Conservation (phyloP, 2,329 filamentous ascomycete species). For the Apiospora rasikravindrae region DNA sequence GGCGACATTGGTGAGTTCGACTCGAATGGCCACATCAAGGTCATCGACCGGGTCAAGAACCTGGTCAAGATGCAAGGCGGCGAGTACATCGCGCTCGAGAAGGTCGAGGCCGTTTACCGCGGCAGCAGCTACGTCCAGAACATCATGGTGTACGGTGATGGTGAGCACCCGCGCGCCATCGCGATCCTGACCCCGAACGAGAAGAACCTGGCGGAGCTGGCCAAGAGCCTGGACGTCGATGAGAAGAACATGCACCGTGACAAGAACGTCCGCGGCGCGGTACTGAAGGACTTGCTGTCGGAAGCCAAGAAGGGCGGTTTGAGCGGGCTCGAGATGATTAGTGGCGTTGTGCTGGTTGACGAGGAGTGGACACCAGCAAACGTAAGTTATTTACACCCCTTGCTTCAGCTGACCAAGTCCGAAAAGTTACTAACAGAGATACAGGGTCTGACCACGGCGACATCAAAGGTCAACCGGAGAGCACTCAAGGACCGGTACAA, state of each 20-base stretch:
- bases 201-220: constrained; percentile 65
- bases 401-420: neutral
- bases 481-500: constrained; percentile 56
- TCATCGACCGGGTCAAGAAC: constrained; percentile 98
- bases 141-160: constrained; percentile 84
- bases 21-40: constrained; percentile 75
- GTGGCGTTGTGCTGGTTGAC: constrained; percentile 77
- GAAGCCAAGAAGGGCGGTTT: constrained; percentile 71
- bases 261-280: constrained; percentile 64
- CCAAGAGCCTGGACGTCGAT: constrained; percentile 64
- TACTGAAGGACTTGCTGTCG: constrained; percentile 71
- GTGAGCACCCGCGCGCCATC: constrained; percentile 76
- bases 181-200: constrained; percentile 78
- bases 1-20: constrained; percentile 95
- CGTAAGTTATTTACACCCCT: constrained; percentile 60
- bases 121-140: constrained; percentile 79
- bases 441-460: constrained; percentile 66
- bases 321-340: constrained; percentile 73
- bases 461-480: constrained; percentile 64
- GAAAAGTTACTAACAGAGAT: neutral
- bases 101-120: constrained; percentile 90
- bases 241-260: constrained; percentile 72
- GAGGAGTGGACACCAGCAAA: constrained; percentile 89
- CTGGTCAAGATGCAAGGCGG: constrained; percentile 93
- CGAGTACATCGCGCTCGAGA: constrained; percentile 97